Evolutionary conservation across 768 basidiomycete species (phyloP), one percentile per base, ranked within the genome.

Genomic region (Xerocomellus amylosporus): DNA sequence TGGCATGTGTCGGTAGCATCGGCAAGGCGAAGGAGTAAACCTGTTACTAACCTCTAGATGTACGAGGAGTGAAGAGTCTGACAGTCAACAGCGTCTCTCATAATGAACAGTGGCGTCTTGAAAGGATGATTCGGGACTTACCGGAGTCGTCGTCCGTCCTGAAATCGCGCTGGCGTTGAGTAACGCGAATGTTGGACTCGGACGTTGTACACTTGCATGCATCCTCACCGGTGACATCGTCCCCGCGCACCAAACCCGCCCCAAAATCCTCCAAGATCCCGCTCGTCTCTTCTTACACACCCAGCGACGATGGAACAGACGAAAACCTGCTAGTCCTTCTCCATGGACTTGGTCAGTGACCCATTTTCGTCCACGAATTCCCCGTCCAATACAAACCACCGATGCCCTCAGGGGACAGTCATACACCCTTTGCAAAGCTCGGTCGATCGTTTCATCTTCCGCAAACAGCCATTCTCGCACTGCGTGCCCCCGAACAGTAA

Each of bases 251-350:
- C 36, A 89, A 88, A 69, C 75, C 74, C 3, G 51, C 72, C 2
- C 88, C 87, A 0, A 73, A 72, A 37, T 58, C 69, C 7, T 66
- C 74, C 14, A 67, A 66, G 17, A 75, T 87, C 41, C 73, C 80
- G 2, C 77, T 81, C 17, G 79, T 80, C 19, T 90, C 87, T 69
- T 74, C 73, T 3, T 96, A 94, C 68, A 57, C 73, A 6, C 76
- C 90, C 14, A 92, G 90, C 56, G 79, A 85, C 55, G 90, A 94
- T 67, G 90, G 90, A 41, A 87, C 83, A 9, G 91, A 95, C 61
- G 87, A 91, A 68, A 95, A 95, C 68, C 71, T 95, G 17, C 71
- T 96, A 22, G 78, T 96, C 55, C 77, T 96, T 31, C 74, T 96
- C 8, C 93, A 96, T 58, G 93, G 93, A 0, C 79, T 95, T 24